phyloP scores from a whole-genome alignment of 352 stramenopile genomes.

The Phytophthora vignae region DNA sequence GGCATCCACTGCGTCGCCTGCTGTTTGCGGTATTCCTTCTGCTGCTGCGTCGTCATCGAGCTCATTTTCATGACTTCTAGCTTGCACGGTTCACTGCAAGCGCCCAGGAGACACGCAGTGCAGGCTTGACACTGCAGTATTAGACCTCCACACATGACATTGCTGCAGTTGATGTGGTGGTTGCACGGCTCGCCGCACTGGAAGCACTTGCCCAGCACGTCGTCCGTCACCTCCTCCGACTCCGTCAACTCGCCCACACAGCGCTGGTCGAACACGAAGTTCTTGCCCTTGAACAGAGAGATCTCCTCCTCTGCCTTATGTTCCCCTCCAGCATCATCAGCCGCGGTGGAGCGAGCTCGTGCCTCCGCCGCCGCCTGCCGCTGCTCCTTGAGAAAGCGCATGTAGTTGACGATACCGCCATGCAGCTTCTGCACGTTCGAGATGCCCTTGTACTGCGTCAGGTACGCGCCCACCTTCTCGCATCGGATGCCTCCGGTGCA shows the following conservation, averaged over 20 bases:
- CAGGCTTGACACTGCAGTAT: conserved; percentile 58
- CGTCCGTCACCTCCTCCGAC: conserved; percentile 61
- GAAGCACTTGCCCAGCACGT: conserved; percentile 72
- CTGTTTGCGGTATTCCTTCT: conserved; percentile 61
- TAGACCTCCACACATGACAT: conserved; percentile 58
- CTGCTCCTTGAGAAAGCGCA: conserved; percentile 55
- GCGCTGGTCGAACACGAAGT: conserved; percentile 85
- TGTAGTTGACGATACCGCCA: conserved; percentile 73
- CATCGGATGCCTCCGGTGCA: conserved; percentile 73
- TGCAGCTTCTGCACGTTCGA: conserved; percentile 64
- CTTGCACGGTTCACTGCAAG: conserved; percentile 55
- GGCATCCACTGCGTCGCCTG: conserved; percentile 53
- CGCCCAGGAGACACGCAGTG: conserved; percentile 29
- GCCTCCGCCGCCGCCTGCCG: conserved; percentile 18
- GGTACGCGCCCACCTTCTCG: conserved; percentile 73
- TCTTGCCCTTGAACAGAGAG: conserved; percentile 61
- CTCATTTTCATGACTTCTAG: conserved; percentile 61
- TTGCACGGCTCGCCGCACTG: conserved; percentile 67
- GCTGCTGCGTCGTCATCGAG: conserved; percentile 47
- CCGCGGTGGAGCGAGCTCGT: conserved; percentile 3
- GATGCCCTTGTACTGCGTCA: conserved; percentile 65
- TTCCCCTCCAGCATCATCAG: conserved; percentile 17
- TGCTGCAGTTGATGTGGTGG: conserved; percentile 52
- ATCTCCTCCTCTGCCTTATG: too few species aligned
- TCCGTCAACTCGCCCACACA: conserved; percentile 51